Evolutionary conservation across 2,329 filamentous ascomycete genomes (phyloP), one percentile per base, ranked within the genome.

Genomic region (Venturiaceae sp.): DNA sequence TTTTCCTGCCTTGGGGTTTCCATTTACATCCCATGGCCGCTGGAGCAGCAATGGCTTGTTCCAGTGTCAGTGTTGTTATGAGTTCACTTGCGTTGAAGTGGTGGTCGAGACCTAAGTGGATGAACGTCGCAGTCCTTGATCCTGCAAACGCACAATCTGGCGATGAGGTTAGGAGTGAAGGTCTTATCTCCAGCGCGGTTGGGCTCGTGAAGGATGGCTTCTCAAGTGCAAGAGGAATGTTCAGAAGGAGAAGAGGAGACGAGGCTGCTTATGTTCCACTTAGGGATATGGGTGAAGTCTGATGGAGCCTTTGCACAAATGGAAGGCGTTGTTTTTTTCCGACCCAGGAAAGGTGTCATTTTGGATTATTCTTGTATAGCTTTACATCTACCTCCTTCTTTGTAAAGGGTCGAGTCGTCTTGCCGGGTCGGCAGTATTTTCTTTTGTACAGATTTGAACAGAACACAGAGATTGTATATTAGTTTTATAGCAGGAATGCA

Each of bases 21-120:
- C 86, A 91, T 66, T 78, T 97, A 63, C 94, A 95, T 64, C 92
- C 94, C 26, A 92, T 97, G 86, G 91, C 92, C 54, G 94, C 94
- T 1, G 92, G 91, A 21, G 90, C 89, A 3, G 94, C 94, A 54
- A 97, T 99, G 92, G 92, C 92, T 1, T 84, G 82, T 63, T 94
- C 88, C 60, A 92, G 87, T 64, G 90, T 99, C 52, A 94, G 87
- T 60, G 94, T 99, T 3, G 92, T 97, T 0, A 78, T 86, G 5
- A 92, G 86, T 70, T 90, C 86, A 64, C 75, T 99, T 58, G 79
- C 95, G 39, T 78, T 99, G 61, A 95, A 90, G 70, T 85, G 90
- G 69, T 97, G 92, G 92, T 83, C 78, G 62, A 79, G 92, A 16
- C 94, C 94, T 0, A 74, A 74, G 32, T 97, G 91, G 91, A 92